Base-by-base conservation (phyloP, 352 stramenopile species). In the Blastocystis sp. region DNA sequence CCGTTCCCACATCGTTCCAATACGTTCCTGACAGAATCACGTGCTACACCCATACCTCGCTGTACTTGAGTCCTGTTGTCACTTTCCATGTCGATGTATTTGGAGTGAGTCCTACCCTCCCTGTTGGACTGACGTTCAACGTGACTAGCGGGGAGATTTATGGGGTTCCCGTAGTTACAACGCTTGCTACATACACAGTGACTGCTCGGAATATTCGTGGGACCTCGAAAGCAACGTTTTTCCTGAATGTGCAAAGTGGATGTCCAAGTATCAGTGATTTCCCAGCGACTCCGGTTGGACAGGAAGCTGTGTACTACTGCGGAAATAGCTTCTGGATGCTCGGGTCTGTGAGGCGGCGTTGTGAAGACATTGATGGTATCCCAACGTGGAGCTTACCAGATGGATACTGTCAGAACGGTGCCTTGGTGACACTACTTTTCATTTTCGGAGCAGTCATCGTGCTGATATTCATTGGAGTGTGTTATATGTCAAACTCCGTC, bases 181-280 rank as follows among this genome's bases (percentile, higher is more conserved):
- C 53, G 20, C 18, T 76, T 23, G 61, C 55, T 23, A 69, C 61
- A 3, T 88, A 76, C 50, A 88, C 77, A 9, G 29, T 88, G 2
- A 76, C 63, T 5, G 77, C 77, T 11, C 68, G 55, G 2, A 88
- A 88, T 69, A 23, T 18, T 4, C 73, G 73, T 0, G 73, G 73
- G 18, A 23, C 20, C 4, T 23, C 73, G 6, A 39, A 9, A 43
- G 15, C 73, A 5, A 68, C 53, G 26, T 15, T 84, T 37, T 20
- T 66, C 20, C 43, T 84, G 13, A 55, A 18, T 9, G 73, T 84
- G 13, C 29, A 61, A 15, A 66, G 53, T 43, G 73, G 73, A 37
- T 84, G 73, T 50, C 53, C 73, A 3, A 37, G 23, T 37, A 84
- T 84, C 23, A 26, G 43, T 29, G 73, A 84, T 45, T 84, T 84